These are phyloP conservation scores for Scheffersomyces illinoinensis DNA, from an alignment of 1,139 yeast species.

Conservation along the genomic window DNA sequence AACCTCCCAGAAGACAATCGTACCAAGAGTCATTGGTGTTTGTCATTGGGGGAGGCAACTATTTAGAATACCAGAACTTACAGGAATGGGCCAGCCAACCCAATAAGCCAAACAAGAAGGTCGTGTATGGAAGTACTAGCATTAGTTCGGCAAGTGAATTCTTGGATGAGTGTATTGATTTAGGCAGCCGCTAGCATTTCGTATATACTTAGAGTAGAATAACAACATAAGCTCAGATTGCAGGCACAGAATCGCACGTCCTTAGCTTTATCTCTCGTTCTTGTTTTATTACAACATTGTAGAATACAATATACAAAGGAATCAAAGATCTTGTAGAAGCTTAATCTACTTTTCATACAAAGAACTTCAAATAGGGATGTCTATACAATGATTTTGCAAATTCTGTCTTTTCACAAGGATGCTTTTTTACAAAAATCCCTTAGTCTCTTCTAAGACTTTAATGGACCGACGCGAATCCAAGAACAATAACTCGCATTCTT, in stretches of 20 bases:
- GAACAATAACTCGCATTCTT: constrained; percentile 82
- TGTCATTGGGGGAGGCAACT: constrained; percentile 96
- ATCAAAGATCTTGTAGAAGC: not conserved
- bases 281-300: not conserved
- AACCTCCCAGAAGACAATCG: constrained; percentile 83
- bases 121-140: constrained; percentile 86
- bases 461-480: constrained; percentile 89
- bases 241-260: not conserved
- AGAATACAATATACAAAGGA: not conserved
- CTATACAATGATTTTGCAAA: not conserved
- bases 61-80: constrained; percentile 87
- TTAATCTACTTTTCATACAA: not conserved
- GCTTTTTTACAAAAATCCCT: constrained; percentile 43
- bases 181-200: constrained; percentile 27
- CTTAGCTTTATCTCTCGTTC: not conserved
- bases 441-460: constrained; percentile 61
- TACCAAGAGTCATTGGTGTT: constrained; percentile 84
- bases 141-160: constrained; percentile 77
- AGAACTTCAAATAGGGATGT: not conserved
- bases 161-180: constrained; percentile 65
- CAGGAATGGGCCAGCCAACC: constrained; percentile 75
- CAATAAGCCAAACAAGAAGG: constrained; percentile 39
- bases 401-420: not conserved
- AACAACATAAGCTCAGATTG: not conserved
- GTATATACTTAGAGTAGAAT: not conserved